Evolutionary conservation across 106 monocot species (phyloP).

Genomic region (Xerophyta viscosa): DNA sequence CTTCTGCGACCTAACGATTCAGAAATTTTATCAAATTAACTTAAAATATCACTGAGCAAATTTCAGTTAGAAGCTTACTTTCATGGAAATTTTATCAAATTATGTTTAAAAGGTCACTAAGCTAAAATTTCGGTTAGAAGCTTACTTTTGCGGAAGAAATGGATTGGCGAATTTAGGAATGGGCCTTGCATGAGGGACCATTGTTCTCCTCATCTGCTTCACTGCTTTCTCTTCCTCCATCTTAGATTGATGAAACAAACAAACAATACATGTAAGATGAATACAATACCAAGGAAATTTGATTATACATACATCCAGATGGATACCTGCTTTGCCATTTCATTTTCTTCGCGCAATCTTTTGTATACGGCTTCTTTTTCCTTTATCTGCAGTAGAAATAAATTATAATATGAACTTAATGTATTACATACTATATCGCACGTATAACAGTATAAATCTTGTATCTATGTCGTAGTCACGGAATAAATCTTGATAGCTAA

Average conservation of each 20-base stretch:
- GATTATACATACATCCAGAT: too few relatives aligned
- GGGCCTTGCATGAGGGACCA: constrained; percentile 87
- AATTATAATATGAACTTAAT: too few relatives aligned
- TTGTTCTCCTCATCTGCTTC: constrained; percentile 79
- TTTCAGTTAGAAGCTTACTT: neutral
- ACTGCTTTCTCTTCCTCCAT: constrained; percentile 84
- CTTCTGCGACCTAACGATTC: constrained; percentile 34
- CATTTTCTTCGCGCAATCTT: constrained; percentile 80
- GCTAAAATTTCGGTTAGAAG: too few relatives aligned
- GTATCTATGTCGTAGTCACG: too few relatives aligned
- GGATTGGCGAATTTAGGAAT: constrained; percentile 72
- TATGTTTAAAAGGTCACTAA: too few relatives aligned
- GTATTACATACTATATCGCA: too few relatives aligned
- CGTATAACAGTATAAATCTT: too few relatives aligned
- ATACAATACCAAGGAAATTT: neutral
- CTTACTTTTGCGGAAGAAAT: constrained; percentile 78
- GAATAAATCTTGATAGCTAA: too few relatives aligned
- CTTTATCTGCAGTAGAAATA: constrained; percentile 47
- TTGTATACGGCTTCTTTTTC: constrained; percentile 75
- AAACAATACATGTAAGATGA: neutral
- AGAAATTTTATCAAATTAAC: neutral
- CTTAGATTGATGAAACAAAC: constrained; percentile 17
- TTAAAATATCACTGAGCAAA: neutral
- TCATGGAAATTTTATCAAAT: neutral
- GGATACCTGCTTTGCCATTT: constrained; percentile 51